Evolutionary conservation across 2,329 filamentous ascomycete genomes (phyloP), one percentile per base, ranked within the genome.

Genomic region (Dactylellina leptospora): DNA sequence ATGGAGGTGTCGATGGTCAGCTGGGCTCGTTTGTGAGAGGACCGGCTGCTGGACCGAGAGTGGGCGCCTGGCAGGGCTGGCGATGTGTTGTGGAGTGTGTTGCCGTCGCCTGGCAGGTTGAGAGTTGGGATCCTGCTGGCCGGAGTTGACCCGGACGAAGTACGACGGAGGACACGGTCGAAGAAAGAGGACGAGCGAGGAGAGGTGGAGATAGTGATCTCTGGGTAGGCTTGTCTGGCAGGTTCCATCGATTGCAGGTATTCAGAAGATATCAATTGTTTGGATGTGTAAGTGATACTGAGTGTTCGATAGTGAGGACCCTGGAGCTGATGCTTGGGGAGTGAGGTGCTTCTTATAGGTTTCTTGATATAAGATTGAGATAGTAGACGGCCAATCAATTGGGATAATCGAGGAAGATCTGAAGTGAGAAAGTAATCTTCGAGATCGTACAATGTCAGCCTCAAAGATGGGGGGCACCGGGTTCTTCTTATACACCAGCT

Each of bases 111-210:
- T 20, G 66, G 66, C 13, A 71, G 38, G 51, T 63, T 71, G 18
- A 71, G 66, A 2, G 33, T 59, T 33, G 64, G 64, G 33, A 71
- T 61, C 16, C 56, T 45, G 44, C 44, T 51, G 28, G 54, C 18
- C 11, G 40, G n/a, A 20, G n/a, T 28, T 13, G 51, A 13, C 22
- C 66, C 66, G 18, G 66, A 63, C 5, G 45, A 44, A 20, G 63
- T 60, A 13, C 66, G 66, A 27, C 66, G 66, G n/a, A 71, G 27
- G 11, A 71, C 66, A 11, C 66, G 51, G 47, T 71, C 66, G 16
- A 71, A 63, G 58, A 71, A 71, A 23, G 66, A 71, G 20, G 64
- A 30, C 6, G 58, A 58, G n/a, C 66, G 66, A 16, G 66, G 66
- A 50, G 66, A 71, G 27, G 66, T 63, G 51, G 66, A 71, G 66